phyloP scores from a whole-genome alignment of 805 yeast genomes.

The Monosporozyma unispora region DNA sequence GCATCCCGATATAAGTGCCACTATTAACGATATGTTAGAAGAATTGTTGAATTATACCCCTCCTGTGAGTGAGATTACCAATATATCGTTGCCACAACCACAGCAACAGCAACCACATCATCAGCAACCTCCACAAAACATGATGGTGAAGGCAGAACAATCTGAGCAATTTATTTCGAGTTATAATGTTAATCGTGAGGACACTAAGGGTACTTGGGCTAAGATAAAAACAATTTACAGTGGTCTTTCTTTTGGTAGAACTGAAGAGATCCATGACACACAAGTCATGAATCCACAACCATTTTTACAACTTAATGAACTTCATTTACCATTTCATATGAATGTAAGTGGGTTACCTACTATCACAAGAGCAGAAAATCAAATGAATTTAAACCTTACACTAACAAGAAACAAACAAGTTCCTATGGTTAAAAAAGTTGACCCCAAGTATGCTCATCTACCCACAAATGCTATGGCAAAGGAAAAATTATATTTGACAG shows the following conservation, averaged over 20 bases:
- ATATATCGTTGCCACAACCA: neutral
- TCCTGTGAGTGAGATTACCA: neutral
- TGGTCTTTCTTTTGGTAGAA: conserved; percentile 11
- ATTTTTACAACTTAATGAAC: conserved; percentile 13
- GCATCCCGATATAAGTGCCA: neutral
- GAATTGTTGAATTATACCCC: conserved; percentile 8
- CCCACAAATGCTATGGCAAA: conserved; percentile 86
- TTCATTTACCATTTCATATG: conserved; percentile 34
- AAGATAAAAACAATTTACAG: neutral
- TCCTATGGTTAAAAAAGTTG: conserved; percentile 28
- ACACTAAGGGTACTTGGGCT: neutral
- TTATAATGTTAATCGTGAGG: neutral
- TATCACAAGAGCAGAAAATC: conserved; percentile 90
- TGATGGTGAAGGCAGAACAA: neutral
- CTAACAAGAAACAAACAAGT: conserved; percentile 48
- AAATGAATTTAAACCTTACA: conserved; percentile 64
- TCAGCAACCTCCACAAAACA: neutral
- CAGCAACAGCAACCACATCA: neutral
- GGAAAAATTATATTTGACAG: conserved; percentile 64
- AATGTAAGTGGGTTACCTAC: conserved; percentile 58
- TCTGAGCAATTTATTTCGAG: neutral
- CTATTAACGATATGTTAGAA: neutral
- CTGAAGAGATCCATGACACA: neutral
- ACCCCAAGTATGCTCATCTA: conserved; percentile 64
- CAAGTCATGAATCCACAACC: neutral